Evolutionary conservation across 2,329 filamentous ascomycete genomes (phyloP).

Genomic region (Bipolaris victoriae): DNA sequence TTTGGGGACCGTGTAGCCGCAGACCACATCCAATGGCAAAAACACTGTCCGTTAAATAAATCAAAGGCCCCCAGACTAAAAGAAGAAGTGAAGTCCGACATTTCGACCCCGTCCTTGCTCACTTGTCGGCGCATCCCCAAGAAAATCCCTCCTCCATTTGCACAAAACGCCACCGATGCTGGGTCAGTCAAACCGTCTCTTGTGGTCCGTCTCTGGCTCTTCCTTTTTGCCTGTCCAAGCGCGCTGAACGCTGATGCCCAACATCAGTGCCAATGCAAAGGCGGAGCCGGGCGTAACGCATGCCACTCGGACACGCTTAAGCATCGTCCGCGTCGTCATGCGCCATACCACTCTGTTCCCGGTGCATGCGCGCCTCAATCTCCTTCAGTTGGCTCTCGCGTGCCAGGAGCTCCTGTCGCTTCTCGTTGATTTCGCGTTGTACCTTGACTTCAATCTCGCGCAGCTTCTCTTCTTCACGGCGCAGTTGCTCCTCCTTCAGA

Average conservation of each 20-base stretch:
- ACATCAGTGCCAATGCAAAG: constrained; percentile 14
- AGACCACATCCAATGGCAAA: constrained; percentile 29
- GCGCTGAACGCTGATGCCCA: constrained; percentile 34
- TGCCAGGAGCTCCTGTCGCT: constrained; percentile 95
- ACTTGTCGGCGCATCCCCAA: constrained; percentile 23
- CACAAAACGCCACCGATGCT: constrained; percentile 34
- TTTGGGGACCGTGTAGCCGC: constrained; percentile 39
- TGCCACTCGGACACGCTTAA: constrained; percentile 23
- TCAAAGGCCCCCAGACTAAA: constrained; percentile 36
- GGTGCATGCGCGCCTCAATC: constrained; percentile 96
- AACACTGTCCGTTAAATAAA: constrained; percentile 36
- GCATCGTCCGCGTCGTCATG: constrained; percentile 43
- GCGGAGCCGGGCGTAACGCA: constrained; percentile 8
- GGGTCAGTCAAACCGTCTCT: constrained; percentile 29
- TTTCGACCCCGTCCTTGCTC: constrained; percentile 26
- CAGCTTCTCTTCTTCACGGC: constrained; percentile 99
- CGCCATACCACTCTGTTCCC: constrained; percentile 68
- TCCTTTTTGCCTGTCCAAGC: constrained; percentile 31
- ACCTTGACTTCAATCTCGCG: constrained; percentile 99
- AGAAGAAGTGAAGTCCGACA: constrained; percentile 37
- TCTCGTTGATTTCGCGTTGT: constrained; percentile 99
- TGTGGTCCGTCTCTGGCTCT: constrained; percentile 28
- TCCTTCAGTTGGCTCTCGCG: constrained; percentile 98
- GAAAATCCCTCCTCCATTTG: constrained; percentile 20
- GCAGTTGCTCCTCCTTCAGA: constrained; percentile 98